A percentile compares a stretch with the other conserved stretches of the same genome.
Evolutionary conservation across 805 yeast genomes (phyloP).

Genomic region (Nakazawaea ernobii): DNA sequence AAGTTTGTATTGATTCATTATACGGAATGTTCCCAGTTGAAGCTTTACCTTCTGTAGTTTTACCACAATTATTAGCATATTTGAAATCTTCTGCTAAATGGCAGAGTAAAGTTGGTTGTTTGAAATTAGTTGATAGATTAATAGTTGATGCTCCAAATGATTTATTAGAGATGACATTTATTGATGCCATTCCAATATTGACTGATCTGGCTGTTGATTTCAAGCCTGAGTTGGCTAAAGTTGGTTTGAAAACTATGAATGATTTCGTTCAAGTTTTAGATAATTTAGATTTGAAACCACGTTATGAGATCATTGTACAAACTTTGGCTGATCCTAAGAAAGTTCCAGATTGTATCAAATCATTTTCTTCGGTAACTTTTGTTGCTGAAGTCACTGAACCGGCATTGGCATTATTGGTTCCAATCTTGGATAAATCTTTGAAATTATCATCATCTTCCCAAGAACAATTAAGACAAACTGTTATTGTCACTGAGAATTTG

Average conservation of each 20-base stretch:
- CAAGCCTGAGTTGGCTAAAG: conserved; percentile 91
- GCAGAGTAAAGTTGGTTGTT: conserved; percentile 82
- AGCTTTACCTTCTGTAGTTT: conserved; percentile 66
- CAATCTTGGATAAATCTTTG: conserved; percentile 85
- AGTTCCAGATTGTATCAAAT: conserved; percentile 84
- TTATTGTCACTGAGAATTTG: conserved; percentile 90
- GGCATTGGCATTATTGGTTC: conserved; percentile 82
- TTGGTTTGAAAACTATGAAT: conserved; percentile 66
- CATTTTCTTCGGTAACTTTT: conserved; percentile 88
- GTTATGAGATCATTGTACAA: conserved; percentile 76
- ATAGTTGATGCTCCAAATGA: conserved; percentile 80
- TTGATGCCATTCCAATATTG: conserved; percentile 72
- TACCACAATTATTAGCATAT: conserved; percentile 57
- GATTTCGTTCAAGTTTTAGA: conserved; percentile 78
- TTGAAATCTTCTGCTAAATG: conserved; percentile 84
- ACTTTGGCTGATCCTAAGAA: conserved; percentile 88
- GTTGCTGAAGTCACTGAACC: conserved; percentile 99
- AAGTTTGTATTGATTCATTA: conserved; percentile 64
- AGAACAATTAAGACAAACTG: conserved; percentile 95
- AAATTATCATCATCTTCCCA: conserved; percentile 85
- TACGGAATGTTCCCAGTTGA: conserved; percentile 69
- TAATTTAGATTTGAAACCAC: conserved; percentile 85
- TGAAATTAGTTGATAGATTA: conserved; percentile 66
- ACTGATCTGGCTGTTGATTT: conserved; percentile 91
- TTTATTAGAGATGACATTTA: conserved; percentile 75